phyloP scores from a whole-genome alignment of 805 yeast species.

The Candida piceae region DNA sequence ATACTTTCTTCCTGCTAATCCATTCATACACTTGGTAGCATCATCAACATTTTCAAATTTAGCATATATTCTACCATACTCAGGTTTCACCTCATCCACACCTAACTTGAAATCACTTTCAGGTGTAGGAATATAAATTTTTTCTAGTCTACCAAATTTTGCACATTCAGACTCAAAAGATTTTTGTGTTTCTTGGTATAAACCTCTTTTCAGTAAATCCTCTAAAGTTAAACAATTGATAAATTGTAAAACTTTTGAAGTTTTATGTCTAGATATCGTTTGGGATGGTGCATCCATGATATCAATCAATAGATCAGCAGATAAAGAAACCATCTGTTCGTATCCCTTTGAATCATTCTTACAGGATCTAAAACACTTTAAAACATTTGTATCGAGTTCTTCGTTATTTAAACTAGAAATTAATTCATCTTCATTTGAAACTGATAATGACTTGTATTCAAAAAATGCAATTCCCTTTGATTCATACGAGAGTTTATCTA shows the following conservation, averaged over 20 bases:
- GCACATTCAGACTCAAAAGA: constrained; percentile 49
- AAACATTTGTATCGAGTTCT: constrained; percentile 31
- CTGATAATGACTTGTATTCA: constrained; percentile 29
- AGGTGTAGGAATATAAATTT: constrained; percentile 60
- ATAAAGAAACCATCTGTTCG: constrained; percentile 16
- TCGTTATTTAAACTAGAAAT: constrained; percentile 31
- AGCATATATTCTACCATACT: constrained; percentile 69
- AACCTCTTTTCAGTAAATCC: constrained; percentile 50
- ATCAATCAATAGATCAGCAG: constrained; percentile 17
- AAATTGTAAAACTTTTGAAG: constrained; percentile 52
- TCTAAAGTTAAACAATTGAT: constrained; percentile 61
- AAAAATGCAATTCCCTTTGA: constrained; percentile 57
- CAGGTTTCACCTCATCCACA: constrained; percentile 42
- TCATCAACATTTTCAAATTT: constrained; percentile 49
- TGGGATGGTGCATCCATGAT: constrained; percentile 5
- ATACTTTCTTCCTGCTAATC: constrained; percentile 60
- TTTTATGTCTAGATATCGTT: constrained; percentile 15
- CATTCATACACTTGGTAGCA: constrained; percentile 50
- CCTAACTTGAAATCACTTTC: constrained; percentile 30
- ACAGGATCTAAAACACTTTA: constrained; percentile 37
- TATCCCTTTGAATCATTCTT: constrained; percentile 23
- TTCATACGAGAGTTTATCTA: constrained; percentile 44
- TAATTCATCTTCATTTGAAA: constrained; percentile 22
- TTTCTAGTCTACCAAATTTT: constrained; percentile 46
- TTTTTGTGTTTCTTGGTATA: constrained; percentile 42